Base-by-base conservation (phyloP, 176 grass and related monocot genomes). In the Oropetium thomaeum region DNA sequence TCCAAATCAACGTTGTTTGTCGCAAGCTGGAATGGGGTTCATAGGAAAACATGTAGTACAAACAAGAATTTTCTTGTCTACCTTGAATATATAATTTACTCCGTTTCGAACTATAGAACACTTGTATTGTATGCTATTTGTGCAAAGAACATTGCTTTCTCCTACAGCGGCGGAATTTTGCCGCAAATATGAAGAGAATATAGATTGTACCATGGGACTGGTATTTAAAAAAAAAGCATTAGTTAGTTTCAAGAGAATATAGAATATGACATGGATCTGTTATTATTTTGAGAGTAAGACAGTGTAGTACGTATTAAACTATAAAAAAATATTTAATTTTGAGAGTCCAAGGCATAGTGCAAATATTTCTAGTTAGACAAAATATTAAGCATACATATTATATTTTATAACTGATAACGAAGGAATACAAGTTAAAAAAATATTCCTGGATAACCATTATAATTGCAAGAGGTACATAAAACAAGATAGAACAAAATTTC, bases 1-100 rank as follows among this genome's bases (percentile, higher is more conserved):
- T 64, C 67, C 67, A 84, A 38, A 78, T n/a, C 14, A 72, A 20
- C 20, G 19, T 19, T 12, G 34, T 77, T 65, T 71, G 66, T 71
- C 43, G 25, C 60, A 5, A 71, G 15, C 35, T 55, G 20, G 74
- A 78, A 37, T 28, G 9, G 27, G 9, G 27, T 44, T 42, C 55
- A 55, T 70, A 77, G 43, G 66, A 63, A 69, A 11, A 62, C 63
- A 83, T 68, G 49, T 52, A 37, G 49, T 58, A 52, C 41, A 31
- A 70, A 83, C 65, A 70, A 62, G 72, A 76, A 83, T 48, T 51
- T 48, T 69, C 3, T 23, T 26, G 32, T 62, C 38, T 12, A 31
- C 10, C 54, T 41, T 25, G 26, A 77, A 9, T 76, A n/a, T n/a
- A n/a, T n/a, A 67, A 29, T 76, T 64, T 59, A 67, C 47, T 66